Base-by-base conservation (phyloP, 768 basidiomycete genomes). In the Piloderma croceum region DNA sequence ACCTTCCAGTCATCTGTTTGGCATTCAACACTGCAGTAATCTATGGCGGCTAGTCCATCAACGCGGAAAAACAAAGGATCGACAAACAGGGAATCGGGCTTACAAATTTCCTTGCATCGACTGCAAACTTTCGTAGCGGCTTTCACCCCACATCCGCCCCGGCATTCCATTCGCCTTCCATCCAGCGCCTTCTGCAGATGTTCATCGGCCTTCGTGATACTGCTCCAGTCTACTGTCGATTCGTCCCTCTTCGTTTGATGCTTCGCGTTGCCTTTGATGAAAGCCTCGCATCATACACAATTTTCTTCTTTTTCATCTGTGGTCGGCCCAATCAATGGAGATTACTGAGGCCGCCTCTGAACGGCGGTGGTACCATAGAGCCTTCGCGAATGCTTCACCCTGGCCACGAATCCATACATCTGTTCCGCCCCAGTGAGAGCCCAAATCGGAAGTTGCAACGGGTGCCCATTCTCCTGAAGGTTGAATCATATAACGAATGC, bases 1-100 rank as follows among this genome's bases (percentile, higher is more conserved):
- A 56, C 54, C 47, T 53, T 52, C 50, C 54, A 56, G 34, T 58
- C 56, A 15, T 52, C 54, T 32, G 35, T 40, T 38, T 55, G 53
- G 41, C 56, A 58, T 18, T 36, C 44, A 5, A 22, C 12, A 22
- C 48, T 52, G 33, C 52, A 58, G 33, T 58, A 56, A 22, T 51
- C 56, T 55, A 38, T 5, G 33, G n/a, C n/a, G n/a, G n/a, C n/a
- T n/a, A n/a, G n/a, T n/a, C n/a, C n/a, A n/a, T n/a, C n/a, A n/a
- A n/a, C 18, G 11, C 13, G 34, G 18, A 12, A 19, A 6, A 36
- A 20, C n/a, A 7, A 3, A 19, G 32, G 5, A 38, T 21, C 19
- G 38, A 34, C 11, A 22, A n/a, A 7, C 24, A 20, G 7, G 7
- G 20, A 7, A 2, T 9, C 10, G 15, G 21, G 47, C 54, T 40